Base-by-base conservation (phyloP, 2,329 filamentous ascomycete species). In the Diaporthe ilicicola region DNA sequence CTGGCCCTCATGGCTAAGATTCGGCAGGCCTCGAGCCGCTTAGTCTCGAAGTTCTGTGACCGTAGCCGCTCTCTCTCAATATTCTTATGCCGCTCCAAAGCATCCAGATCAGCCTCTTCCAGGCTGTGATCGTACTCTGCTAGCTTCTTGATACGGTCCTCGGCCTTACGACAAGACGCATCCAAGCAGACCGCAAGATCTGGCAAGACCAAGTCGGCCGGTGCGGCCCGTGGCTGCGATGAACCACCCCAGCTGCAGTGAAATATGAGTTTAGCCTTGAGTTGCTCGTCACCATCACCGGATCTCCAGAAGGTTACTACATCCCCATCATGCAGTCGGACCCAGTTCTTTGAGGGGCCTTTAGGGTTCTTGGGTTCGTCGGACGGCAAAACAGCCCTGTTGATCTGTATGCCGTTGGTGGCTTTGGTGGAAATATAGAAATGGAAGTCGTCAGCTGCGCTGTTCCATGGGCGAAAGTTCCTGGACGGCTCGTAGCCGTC, bases 361-460 rank as follows among this genome's bases (percentile, higher is more conserved):
- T 84, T 81, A 3, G 87, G 85, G 70, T 88, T 85, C 72, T 87
- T 87, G 10, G 84, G 78, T 46, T 90, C 85, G 48, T 88, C 83
- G 2, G 90, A 88, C 1, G 80, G 83, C 29, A 98, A 82, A 50
- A 85, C 84, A n/a, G 89, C 86, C 34, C 89, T 90, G 76, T 98
- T 98, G 77, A 98, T 86, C 74, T 84, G 87, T 73, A 98, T 93
- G 24, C 94, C 93, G 34, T 86, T 85, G 8, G 90, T 92, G 4
- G 93, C 92, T 76, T 94, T 94, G 4, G 94, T 97, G 1, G 92
- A 92, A 64, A 98, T 90, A 78, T 90, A 91, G 73, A 94, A 92
- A 4, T 89, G 87, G 75, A 91, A 91, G 2, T 91, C 84, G 15
- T 89, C 87, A 2, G 86, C 80, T 70, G 85, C 80, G 32, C 76